Evolutionary conservation across 1,139 yeast genomes (phyloP), one percentile per base, ranked within the genome.

Genomic region (Ashbya aceris): DNA sequence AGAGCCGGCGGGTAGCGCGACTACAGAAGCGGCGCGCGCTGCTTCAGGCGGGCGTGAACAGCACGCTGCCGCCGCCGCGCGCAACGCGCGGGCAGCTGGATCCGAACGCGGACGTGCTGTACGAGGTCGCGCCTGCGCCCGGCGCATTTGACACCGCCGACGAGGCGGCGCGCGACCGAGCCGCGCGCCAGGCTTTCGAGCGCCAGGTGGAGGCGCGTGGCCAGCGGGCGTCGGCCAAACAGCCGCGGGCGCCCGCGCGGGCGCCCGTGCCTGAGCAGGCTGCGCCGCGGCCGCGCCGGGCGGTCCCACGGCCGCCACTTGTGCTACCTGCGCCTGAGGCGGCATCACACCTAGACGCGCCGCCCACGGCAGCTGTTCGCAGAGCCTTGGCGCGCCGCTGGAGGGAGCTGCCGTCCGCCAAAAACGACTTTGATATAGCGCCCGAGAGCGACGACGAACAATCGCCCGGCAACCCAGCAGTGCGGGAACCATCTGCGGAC

Each of bases 21-120:
- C 60, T 89, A 11, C 95, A 87, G 53, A 83, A 82, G 53, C 70
- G 96, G 48, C 68, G 96, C 48, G 96, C 87, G 52, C 67, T 87
- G 56, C 84, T 85, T 56, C 84, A 83, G 36, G 93, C 95, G 0
- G 96, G 96, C 1, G 74, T 85, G 20, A 78, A 74, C 39, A 70
- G 78, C 1, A 70, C 71, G 28, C 48, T 64, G 8, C 59, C 51
- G 44, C 60, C 60, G 4, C 56, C 60, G 11, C 73, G 69, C 49
- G 71, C 73, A 37, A 73, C 75, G 32, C 23, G 23, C 23, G 23
- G 23, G 23, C 82, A 80, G 52, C 76, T 84, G 58, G 96, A 89
- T 59, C 86, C 85, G 58, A 83, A 80, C 58, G 82, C 77, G 1
- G 96, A 84, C 53, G 77, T 89, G 11, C 86, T 91, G 0, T 83